Evolutionary conservation across 2,329 filamentous ascomycete genomes (phyloP).

Genomic region (Penicillium decumbens): DNA sequence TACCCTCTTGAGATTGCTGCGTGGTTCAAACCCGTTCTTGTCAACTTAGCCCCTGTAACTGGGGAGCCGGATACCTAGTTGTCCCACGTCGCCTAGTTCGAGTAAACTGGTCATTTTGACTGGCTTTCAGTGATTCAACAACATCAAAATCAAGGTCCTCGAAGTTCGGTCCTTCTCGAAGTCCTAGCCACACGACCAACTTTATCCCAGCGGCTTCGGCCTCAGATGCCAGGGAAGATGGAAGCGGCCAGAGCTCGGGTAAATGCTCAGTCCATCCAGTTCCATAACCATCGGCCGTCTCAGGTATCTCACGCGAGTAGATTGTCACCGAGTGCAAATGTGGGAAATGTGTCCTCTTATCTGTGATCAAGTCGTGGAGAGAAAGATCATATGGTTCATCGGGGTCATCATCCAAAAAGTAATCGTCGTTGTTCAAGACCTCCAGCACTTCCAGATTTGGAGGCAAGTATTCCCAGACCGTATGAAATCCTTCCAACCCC

Average conservation of each 20-base stretch:
- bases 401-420: neutral
- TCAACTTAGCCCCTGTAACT: too few species aligned
- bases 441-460: slow-evolving; percentile 8
- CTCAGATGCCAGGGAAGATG: slow-evolving; percentile 1
- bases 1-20: too few species aligned
- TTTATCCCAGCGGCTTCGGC: slow-evolving; percentile 2
- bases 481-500: neutral
- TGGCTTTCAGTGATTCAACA: slow-evolving; percentile 1
- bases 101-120: neutral
- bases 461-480: slow-evolving; percentile 5
- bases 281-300: neutral
- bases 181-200: slow-evolving; percentile 5
- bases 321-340: slow-evolving; percentile 3
- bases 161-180: neutral
- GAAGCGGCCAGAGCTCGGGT: neutral
- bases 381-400: neutral
- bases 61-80: neutral
- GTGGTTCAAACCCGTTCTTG: too few species aligned
- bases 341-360: slow-evolving; percentile 5
- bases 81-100: neutral
- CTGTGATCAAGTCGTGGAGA: slow-evolving; percentile 2
- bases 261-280: neutral
- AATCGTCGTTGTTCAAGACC: slow-evolving; percentile 7
- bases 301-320: neutral
- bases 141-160: neutral